These are phyloP conservation scores for Globisporangium carolinianum DNA, from an alignment of 352 stramenopile genomes.

Conservation along the genomic window DNA sequence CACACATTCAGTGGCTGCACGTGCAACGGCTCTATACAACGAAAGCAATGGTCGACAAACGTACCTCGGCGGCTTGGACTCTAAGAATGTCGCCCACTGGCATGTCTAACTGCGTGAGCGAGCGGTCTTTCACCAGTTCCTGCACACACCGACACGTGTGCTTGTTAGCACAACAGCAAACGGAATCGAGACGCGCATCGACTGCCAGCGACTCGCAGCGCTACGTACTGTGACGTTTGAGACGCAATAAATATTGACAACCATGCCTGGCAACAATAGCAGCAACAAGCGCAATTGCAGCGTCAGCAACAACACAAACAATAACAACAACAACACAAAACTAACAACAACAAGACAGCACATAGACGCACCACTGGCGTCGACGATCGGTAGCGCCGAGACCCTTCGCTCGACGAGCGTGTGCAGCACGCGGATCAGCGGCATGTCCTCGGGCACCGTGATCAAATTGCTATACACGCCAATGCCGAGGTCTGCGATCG, in stretches of 20 bases:
- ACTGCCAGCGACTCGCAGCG: neutral
- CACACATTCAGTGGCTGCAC: neutral
- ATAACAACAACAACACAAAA: too few relatives aligned
- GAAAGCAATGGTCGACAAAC: neutral
- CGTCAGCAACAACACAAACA: neutral
- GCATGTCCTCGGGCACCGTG: constrained; percentile 89
- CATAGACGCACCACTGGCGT: constrained; percentile 55
- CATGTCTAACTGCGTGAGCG: constrained; percentile 87
- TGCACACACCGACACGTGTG: constrained; percentile 5
- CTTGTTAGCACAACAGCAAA: too few relatives aligned
- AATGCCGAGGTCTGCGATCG: constrained; percentile 93
- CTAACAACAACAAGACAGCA: too few relatives aligned
- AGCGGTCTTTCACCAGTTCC: constrained; percentile 85
- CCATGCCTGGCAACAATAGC: constrained; percentile 36
- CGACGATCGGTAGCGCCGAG: constrained; percentile 79
- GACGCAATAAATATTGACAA: constrained; percentile 92
- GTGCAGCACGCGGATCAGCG: constrained; percentile 91
- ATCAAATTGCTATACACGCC: constrained; percentile 93
- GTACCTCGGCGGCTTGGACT: constrained; percentile 79
- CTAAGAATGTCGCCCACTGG: constrained; percentile 81
- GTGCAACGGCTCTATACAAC: neutral
- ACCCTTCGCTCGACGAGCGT: constrained; percentile 77
- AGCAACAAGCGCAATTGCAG: too few relatives aligned
- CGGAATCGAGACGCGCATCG: neutral
- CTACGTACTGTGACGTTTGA: constrained; percentile 76